Evolutionary conservation across 2,329 filamentous ascomycete genomes (phyloP).

Genomic region (Cordyceps farinosa): DNA sequence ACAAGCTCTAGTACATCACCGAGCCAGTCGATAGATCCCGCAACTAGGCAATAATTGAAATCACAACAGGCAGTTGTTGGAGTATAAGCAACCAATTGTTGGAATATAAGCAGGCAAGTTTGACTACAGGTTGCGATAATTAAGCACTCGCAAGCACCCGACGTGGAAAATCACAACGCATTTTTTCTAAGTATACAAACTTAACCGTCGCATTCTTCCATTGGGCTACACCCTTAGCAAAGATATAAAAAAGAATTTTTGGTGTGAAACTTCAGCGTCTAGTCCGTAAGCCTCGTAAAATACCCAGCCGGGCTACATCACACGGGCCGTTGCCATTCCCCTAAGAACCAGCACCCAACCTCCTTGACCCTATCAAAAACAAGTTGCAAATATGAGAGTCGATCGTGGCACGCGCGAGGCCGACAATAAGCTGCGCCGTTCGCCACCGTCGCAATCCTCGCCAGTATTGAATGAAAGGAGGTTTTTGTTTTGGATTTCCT

Average conservation of each 20-base stretch:
- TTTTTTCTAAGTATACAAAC: constrained; percentile 23
- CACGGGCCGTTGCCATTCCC: constrained; percentile 46
- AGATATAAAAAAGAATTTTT: constrained; percentile 41
- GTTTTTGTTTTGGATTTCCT: constrained; percentile 31
- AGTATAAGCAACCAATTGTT: too few species aligned
- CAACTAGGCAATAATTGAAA: neutral
- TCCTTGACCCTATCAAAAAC: constrained; percentile 53
- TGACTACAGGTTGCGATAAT: neutral
- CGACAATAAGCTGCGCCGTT: constrained; percentile 40
- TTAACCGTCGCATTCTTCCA: constrained; percentile 27
- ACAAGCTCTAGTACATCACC: neutral
- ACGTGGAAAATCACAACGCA: constrained; percentile 24
- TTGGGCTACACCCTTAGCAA: constrained; percentile 37
- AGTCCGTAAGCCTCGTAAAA: constrained; percentile 46
- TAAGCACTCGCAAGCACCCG: neutral
- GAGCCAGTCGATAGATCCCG: neutral
- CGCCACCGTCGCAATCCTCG: constrained; percentile 45
- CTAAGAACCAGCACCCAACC: constrained; percentile 47
- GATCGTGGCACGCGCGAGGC: constrained; percentile 47
- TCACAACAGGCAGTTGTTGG: neutral
- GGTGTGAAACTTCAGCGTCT: constrained; percentile 55
- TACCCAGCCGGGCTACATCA: constrained; percentile 47
- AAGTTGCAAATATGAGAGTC: constrained; percentile 56
- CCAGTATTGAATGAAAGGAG: constrained; percentile 34
- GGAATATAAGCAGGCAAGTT: neutral